Base-by-base conservation (phyloP, 2,329 filamentous ascomycete species). In the Cladosporium sp. region DNA sequence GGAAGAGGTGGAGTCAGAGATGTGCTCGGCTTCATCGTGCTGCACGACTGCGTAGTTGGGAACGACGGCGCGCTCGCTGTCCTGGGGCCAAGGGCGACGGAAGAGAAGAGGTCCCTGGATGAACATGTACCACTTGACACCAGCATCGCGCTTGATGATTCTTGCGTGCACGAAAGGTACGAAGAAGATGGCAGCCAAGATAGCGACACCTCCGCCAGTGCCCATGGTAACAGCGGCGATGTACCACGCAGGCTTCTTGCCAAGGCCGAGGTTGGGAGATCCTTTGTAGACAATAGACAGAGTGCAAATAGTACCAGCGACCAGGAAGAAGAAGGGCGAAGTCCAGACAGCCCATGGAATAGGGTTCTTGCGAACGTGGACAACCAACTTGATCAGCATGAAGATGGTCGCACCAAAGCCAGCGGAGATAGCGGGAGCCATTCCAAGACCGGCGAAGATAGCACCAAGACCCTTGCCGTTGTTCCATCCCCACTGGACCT, bases 11-110 rank as follows among this genome's bases (percentile, higher is more conserved):
- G 21, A 48, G 26, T 61, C 64, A 18, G 23, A 21, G 32, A 32
- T 36, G 13, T 25, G 13, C 32, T 34, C 28, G 21, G 21, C 8
- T 0, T 85, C 78, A 0, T 86, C 84, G 3, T 91, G 81, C 76
- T 93, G 90, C 28, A 93, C 80, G 48, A 93, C 90, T 54, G 89
- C 89, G 74, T 93, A 94, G 82, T 93, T 84, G 75, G 90, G 91
- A 13, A 93, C 87, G 4, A 79, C 77, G 70, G 86, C 86, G 21
- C 75, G 69, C 63, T 88, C 84, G 46, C 82, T 81, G 57, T 85
- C 83, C 1, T 79, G 77, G 23, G 84, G 83, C 23, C 82, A 76
- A 0, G 85, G 82, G 58, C 90, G 90, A 43, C 78, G 82, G 81
- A 73, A 74, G 23, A 81, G 73, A 5, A 78, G 68, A 26, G 77